Base-by-base conservation (phyloP, 768 basidiomycete genomes). In the Phanerodontia chrysosporium region DNA sequence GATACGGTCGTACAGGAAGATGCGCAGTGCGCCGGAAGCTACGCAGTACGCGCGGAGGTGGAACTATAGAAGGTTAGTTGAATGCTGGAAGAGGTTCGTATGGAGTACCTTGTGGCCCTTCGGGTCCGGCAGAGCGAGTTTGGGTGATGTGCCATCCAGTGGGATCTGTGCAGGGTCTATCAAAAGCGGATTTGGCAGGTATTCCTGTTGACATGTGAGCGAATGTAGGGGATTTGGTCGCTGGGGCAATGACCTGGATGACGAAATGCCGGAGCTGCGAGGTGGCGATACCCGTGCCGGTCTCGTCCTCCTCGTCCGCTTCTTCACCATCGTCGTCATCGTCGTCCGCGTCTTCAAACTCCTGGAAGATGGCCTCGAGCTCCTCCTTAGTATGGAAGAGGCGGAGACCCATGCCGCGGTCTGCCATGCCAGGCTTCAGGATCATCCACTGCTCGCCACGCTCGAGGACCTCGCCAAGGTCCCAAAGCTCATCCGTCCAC, bases 401-500 rank as follows among this genome's bases (percentile, higher is more conserved):
- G 46, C 95, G 76, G 63, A 99, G 95, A 1, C 96, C 97, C 80
- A 93, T 92, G 13, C 95, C 97, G 51, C 93, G 83, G 75, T 98
- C 95, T 1, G 95, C 89, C 91, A 99, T 96, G 18, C 94, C 92
- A 48, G 97, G 95, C 75, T 99, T 99, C 53, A 99, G 74, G 61
- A 99, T 96, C 83, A 88, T 98, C 96, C 96, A 98, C 51, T 64
- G 76, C 18, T 63, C 58, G 2, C 35, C 59, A 18, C 39, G 10
- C 36, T 85, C 80, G 29, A 97, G 79, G 21, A 78, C 75, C 46
- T 80, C 73, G 6, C 82, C 84, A 14, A 98, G 81, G 51, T 97
- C 95, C 80, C 87, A 98, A 32, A 98, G 80, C 58, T 99, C 97
- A 72, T 98, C 96, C 29, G 82, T 73, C 83, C 95, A 90, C 74